phyloP scores from a whole-genome alignment of 495 filamentous ascomycete species.

The Pyronema omphalodes region DNA sequence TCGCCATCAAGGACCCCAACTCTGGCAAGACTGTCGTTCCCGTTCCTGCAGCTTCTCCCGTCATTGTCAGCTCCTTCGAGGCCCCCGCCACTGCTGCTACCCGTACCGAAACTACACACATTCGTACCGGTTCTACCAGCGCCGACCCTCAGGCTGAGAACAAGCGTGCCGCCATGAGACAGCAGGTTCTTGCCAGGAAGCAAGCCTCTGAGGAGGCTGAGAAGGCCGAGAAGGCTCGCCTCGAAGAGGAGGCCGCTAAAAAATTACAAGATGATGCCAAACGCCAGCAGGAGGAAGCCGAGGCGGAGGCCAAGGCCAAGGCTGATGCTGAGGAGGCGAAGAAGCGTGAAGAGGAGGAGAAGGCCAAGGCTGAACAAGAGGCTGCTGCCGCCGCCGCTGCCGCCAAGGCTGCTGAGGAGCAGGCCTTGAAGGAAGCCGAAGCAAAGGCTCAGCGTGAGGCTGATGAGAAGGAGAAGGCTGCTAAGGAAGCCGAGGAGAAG shows the following conservation, averaged over 20 bases:
- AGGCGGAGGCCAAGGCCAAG: conserved; percentile 9
- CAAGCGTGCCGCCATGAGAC: conserved; percentile 48
- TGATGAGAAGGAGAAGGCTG: conserved; percentile 6
- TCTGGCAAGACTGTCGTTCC: conserved; percentile 8
- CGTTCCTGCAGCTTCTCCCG: conserved; percentile 33
- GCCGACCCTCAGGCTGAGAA: conserved; percentile 49
- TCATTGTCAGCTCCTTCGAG: conserved; percentile 36
- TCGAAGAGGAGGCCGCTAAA: conserved; percentile 16
- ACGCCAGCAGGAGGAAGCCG: conserved; percentile 3
- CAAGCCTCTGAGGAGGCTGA: conserved; percentile 42
- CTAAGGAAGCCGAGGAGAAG: conserved; percentile 35
- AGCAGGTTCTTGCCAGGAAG: conserved; percentile 39
- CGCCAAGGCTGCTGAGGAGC: conserved; percentile 22
- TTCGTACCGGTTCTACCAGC: conserved; percentile 34
- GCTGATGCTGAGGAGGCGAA: conserved; percentile 19
- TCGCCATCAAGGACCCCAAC: conserved; percentile 16
- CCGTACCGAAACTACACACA: conserved; percentile 33
- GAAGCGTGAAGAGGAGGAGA: conserved; percentile 13
- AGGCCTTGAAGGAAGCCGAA: conserved; percentile 25
- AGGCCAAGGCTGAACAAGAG: conserved; percentile 26
- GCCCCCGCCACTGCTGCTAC: conserved; percentile 42
- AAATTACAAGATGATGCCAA: conserved; percentile 20
- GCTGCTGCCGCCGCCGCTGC: conserved; percentile 34
- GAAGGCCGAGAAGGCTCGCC: conserved; percentile 37
- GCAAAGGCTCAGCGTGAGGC: conserved; percentile 12